These are phyloP conservation scores for Inonotus obliquus DNA, from an alignment of 1,284 basidiomycete species.

Conservation along the genomic window DNA sequence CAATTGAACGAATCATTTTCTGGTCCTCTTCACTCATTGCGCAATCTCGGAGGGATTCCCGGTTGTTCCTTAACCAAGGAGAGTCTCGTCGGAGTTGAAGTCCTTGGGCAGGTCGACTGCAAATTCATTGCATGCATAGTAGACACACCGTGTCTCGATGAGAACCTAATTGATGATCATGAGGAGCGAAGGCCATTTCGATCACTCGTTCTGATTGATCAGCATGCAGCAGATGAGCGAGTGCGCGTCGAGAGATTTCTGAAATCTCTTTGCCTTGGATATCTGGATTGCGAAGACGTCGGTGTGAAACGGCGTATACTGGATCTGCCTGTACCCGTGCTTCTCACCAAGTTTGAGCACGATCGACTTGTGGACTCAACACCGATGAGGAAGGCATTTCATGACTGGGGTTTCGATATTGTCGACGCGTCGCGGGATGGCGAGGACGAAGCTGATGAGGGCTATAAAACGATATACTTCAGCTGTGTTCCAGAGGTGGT, in stretches of 20 bases:
- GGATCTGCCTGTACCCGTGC: constrained; percentile 48
- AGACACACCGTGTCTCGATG: constrained; percentile 21
- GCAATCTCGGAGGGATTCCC: not conserved
- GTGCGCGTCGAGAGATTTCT: constrained; percentile 84
- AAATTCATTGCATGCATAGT: constrained; percentile 83
- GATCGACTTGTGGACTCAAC: constrained; percentile 38
- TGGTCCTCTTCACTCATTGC: not conserved
- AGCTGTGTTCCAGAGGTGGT: constrained; percentile 58
- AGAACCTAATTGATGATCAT: constrained; percentile 10
- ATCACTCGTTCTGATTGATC: constrained; percentile 81
- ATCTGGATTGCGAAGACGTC: constrained; percentile 39
- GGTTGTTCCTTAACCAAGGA: constrained; percentile 42
- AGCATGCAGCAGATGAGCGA: constrained; percentile 94
- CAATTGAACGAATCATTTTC: not conserved
- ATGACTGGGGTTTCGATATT: constrained; percentile 68
- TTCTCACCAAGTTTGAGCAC: constrained; percentile 63
- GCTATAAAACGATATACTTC: constrained; percentile 57
- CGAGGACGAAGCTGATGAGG: constrained; percentile 30
- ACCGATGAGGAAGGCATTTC: constrained; percentile 45
- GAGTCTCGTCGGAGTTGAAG: constrained; percentile 48
- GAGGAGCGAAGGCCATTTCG: constrained; percentile 16
- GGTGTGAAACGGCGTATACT: constrained; percentile 38
- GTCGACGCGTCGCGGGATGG: constrained; percentile 26
- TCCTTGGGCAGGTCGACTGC: constrained; percentile 81
- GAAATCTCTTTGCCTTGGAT: constrained; percentile 62